Conservation (phyloP, 2,329 filamentous ascomycete species). For the Ascochyta clinopodiicola region DNA sequence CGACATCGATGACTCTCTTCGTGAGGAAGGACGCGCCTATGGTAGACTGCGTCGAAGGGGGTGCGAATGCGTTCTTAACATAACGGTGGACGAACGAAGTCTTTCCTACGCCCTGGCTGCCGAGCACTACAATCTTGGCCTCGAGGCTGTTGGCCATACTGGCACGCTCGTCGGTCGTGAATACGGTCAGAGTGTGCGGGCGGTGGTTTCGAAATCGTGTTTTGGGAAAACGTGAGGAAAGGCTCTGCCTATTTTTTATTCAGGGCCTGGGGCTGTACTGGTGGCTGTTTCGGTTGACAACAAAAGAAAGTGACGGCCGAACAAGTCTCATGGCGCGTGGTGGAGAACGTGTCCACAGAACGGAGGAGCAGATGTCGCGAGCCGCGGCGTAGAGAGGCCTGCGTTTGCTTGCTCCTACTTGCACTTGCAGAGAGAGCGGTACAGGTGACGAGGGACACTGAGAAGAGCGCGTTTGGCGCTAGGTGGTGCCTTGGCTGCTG, state of each 20-base stretch:
- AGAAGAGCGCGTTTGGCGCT: conserved; percentile 32
- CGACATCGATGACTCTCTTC: conserved; percentile 73
- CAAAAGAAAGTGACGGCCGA: conserved; percentile 28
- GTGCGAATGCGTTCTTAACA: conserved; percentile 74
- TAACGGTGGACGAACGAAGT: conserved; percentile 79
- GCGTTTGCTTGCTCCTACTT: not conserved
- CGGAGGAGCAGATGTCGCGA: conserved; percentile 21
- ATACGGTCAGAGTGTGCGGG: not conserved
- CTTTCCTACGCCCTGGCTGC: conserved; percentile 80
- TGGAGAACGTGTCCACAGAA: conserved; percentile 16
- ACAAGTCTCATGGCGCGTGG: conserved; percentile 42
- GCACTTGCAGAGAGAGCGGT: conserved; percentile 2
- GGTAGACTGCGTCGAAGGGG: conserved; percentile 57
- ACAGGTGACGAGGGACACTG: conserved; percentile 26
- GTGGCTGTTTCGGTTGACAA: conserved; percentile 17
- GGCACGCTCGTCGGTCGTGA: not conserved
- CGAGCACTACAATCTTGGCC: conserved; percentile 82
- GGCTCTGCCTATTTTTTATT: conserved; percentile 4
- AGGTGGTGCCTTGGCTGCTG: conserved; percentile 35
- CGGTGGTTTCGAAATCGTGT: not conserved
- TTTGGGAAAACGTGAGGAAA: not conserved
- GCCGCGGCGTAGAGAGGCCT: conserved; percentile 8
- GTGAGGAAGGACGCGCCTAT: conserved; percentile 65
- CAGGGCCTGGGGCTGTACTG: conserved; percentile 11
- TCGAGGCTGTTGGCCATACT: conserved; percentile 65